Conservation (phyloP, 768 basidiomycete genomes). For the Agaricus bisporus region DNA sequence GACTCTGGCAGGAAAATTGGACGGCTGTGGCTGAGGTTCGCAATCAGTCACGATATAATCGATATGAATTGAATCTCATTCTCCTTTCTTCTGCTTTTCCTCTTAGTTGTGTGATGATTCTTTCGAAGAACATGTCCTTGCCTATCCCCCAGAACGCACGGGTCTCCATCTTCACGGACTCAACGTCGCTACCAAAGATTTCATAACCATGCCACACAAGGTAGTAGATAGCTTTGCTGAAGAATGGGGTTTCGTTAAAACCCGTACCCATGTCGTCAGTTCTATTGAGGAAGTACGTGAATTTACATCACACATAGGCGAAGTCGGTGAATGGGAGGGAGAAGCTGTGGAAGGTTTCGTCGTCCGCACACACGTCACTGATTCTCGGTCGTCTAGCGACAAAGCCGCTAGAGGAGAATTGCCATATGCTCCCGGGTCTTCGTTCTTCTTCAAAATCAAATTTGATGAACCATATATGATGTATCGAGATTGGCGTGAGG, state of each 20-base stretch:
- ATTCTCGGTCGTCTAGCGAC: constrained; percentile 31
- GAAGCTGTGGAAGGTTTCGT: constrained; percentile 93
- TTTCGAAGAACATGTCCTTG: constrained; percentile 95
- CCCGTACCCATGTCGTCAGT: constrained; percentile 49
- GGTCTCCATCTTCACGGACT: constrained; percentile 93
- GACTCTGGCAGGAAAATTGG: constrained; percentile 77
- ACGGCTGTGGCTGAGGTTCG: constrained; percentile 89
- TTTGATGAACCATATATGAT: constrained; percentile 99
- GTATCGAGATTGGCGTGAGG: constrained; percentile 96
- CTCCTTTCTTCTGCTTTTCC: too few species aligned
- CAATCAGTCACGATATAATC: background rate
- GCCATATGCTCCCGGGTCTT: constrained; percentile 73
- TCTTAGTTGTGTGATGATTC: constrained; percentile 90
- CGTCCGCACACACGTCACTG: constrained; percentile 66
- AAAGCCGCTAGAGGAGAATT: constrained; percentile 27
- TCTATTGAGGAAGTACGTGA: constrained; percentile 60
- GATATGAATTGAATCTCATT: too few species aligned
- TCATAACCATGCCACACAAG: constrained; percentile 63
- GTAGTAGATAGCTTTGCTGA: constrained; percentile 74
- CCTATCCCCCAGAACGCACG: constrained; percentile 73
- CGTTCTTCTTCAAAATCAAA: constrained; percentile 99
- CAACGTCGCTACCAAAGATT: constrained; percentile 61
- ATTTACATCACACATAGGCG: constrained; percentile 66
- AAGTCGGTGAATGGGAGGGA: constrained; percentile 74
- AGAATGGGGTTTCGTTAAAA: constrained; percentile 90